These are phyloP conservation scores for Chrysoporthe deuterocubensis DNA, from an alignment of 2,329 filamentous ascomycete species.

Conservation along the genomic window DNA sequence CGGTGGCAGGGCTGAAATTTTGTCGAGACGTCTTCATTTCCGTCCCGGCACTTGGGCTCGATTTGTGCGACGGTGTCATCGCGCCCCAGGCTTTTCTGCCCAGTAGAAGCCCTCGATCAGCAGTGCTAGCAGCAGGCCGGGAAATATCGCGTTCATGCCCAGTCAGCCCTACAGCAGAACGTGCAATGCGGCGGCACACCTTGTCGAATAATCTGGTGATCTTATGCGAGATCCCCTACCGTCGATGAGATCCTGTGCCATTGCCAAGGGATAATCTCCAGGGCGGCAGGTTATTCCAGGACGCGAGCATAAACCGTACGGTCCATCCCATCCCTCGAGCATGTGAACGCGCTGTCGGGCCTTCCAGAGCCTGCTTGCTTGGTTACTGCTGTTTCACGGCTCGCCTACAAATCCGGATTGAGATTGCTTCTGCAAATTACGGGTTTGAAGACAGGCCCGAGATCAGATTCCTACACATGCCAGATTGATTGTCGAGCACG, in stretches of 20 bases:
- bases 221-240: neutral
- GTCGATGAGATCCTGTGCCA: neutral
- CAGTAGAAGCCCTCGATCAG: neutral
- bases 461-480: constrained; percentile 4
- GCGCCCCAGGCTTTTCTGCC: neutral
- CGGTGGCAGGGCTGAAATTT: neutral
- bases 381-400: neutral
- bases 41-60: neutral
- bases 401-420: neutral
- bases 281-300: neutral
- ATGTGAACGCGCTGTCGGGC: neutral
- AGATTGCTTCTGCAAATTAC: constrained; percentile 4
- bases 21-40: constrained; percentile 6
- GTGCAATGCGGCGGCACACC: neutral
- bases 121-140: neutral
- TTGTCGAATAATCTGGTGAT: constrained; percentile 1
- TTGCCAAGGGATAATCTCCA: neutral
- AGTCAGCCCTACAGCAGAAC: constrained; percentile 3
- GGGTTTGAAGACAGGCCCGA: neutral
- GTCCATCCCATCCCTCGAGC: neutral
- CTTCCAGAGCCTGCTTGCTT: neutral
- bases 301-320: neutral
- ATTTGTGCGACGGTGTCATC: neutral
- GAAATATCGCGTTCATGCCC: neutral
- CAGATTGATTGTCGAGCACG: constrained; percentile 6